A percentile compares a stretch with the other conserved stretches of the same genome.
phyloP scores from a whole-genome alignment of 2,329 filamentous ascomycete genomes.

The Grosmannia huntii region DNA sequence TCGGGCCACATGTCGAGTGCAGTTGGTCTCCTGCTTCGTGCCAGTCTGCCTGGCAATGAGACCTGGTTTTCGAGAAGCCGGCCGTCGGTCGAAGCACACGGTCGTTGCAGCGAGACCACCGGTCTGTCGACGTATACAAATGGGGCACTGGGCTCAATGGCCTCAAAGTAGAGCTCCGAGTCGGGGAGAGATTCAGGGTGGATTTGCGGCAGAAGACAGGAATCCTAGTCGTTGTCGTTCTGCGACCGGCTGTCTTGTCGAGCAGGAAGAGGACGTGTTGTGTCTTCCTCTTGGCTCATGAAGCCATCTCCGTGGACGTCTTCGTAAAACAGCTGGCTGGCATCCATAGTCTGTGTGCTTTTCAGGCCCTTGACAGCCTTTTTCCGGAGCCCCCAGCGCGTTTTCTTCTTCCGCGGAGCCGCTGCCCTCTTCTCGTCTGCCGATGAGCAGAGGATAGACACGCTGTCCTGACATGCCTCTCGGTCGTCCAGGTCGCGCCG shows the following conservation, averaged over 20 bases:
- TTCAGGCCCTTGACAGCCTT: no score
- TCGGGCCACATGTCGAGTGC: conserved; percentile 1
- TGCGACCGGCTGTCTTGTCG: neutral
- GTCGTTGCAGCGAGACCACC: no score
- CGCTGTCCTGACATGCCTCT: no score
- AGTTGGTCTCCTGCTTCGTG: neutral
- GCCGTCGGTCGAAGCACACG: neutral
- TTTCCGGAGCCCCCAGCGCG: no score
- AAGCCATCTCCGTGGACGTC: neutral
- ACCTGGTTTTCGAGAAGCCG: neutral
- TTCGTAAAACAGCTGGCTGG: neutral
- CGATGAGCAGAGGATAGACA: no score
- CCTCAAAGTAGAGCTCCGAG: neutral
- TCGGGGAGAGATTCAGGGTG: neutral
- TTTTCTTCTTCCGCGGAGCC: no score
- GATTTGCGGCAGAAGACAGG: neutral
- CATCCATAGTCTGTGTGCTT: neutral
- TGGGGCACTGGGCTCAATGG: neutral
- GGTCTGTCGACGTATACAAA: neutral
- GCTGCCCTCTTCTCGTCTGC: no score
- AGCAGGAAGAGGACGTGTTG: neutral
- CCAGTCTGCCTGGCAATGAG: neutral
- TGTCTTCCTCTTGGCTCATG: neutral
- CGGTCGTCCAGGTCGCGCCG: no score
- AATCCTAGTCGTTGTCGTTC: neutral